A percentile compares a stretch with the other conserved stretches of the same genome.
Evolutionary conservation across 345 rosid species (phyloP).

Genomic region (Kandelia obovata): DNA sequence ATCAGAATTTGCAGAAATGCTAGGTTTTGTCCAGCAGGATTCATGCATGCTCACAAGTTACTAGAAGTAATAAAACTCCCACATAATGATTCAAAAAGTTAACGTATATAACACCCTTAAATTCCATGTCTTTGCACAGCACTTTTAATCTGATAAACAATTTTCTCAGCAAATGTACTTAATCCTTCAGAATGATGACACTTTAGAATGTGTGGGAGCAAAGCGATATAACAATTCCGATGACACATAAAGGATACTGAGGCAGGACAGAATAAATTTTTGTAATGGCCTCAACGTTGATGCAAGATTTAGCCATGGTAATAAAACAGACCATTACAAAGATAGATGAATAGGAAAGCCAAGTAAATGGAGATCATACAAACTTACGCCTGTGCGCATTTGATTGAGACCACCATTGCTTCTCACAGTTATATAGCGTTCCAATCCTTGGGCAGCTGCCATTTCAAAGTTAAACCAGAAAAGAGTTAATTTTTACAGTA

Average conservation of each 20-base stretch:
- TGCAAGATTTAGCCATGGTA: neutral
- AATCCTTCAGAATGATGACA: neutral
- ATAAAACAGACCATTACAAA: neutral
- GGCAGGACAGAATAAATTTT: neutral
- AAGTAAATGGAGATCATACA: conserved; percentile 6
- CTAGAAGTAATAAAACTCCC: neutral
- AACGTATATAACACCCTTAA: neutral
- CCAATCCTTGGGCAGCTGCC: conserved; percentile 51
- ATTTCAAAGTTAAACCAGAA: conserved; percentile 15
- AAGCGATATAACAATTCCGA: neutral
- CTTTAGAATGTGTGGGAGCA: neutral
- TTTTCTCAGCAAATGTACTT: neutral
- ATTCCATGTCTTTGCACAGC: neutral
- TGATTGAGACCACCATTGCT: conserved; percentile 97
- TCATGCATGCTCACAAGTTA: neutral
- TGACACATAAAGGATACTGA: neutral
- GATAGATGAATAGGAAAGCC: neutral
- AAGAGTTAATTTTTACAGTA: neutral
- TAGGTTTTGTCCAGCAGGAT: neutral
- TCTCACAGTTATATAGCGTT: conserved; percentile 68
- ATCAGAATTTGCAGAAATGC: neutral
- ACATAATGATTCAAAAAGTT: no score
- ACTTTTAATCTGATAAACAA: neutral
- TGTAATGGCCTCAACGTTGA: neutral
- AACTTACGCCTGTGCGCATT: conserved; percentile 96